Base-by-base conservation (phyloP, 495 filamentous ascomycete genomes). In the Aspergillus kassunensis region DNA sequence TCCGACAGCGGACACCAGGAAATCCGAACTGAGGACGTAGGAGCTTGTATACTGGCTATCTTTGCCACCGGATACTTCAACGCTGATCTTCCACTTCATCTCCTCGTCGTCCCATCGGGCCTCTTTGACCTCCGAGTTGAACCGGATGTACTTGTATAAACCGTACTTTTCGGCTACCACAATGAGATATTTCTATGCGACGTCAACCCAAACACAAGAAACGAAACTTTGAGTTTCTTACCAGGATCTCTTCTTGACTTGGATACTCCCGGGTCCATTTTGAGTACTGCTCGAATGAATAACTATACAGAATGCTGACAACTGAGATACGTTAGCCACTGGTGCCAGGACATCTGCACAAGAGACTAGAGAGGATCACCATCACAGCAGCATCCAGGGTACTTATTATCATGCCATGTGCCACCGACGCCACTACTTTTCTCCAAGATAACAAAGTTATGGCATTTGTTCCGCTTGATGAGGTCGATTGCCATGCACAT, bases 211-310 rank as follows among this genome's bases (percentile, higher is more conserved):
- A 7, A 16, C 23, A 3, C n/a, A n/a, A n/a, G n/a, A n/a, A n/a
- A n/a, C n/a, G n/a, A n/a, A n/a, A 19, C 66, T 53, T n/a, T n/a
- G n/a, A n/a, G n/a, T n/a, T n/a, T n/a, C n/a, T n/a, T 47, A 78
- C 70, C 43, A 77, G 72, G 21, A 87, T 81, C 59, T 87, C 85
- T 41, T 74, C 72, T 47, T 85, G 82, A 0, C 82, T 81, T 0
- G 84, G 79, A 56, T 85, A 86, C 33, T 85, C 76, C 24, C 78
- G 67, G 4, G 80, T 77, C 84, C 85, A 88, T 58, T 77, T 64
- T 9, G 81, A 70, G 23, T 83, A 84, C 11, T 84, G 82, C 24
- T 83, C 84, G 54, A 87, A 88, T 4, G 80, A 79, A 58, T 81
- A 87, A 52, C 81, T 84, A 63, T 87, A 89, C 10, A 80, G 56